These are phyloP conservation scores for Fistulina hepatica DNA, from an alignment of 1,284 basidiomycete species.

Conservation along the genomic window DNA sequence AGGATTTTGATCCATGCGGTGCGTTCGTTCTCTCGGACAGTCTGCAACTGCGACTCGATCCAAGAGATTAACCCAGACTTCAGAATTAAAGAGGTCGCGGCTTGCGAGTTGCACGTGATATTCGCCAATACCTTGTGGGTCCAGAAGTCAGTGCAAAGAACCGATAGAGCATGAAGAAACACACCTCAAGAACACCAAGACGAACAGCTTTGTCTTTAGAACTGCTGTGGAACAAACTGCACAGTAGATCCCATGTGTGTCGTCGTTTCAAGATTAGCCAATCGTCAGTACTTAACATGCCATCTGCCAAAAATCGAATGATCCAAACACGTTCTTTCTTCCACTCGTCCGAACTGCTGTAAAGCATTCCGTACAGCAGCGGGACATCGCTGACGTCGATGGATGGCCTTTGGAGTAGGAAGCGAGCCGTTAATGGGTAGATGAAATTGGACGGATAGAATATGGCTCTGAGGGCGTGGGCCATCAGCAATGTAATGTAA, in stretches of 20 bases:
- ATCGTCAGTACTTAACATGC: conserved; percentile 61
- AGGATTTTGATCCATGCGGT: conserved; percentile 59
- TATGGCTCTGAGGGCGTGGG: conserved; percentile 67
- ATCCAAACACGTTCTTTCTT: conserved; percentile 85
- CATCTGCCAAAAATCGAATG: conserved; percentile 72
- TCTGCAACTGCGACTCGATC: conserved; percentile 58
- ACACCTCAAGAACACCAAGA: conserved; percentile 56
- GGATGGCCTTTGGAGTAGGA: conserved; percentile 74
- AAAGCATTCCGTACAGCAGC: conserved; percentile 78
- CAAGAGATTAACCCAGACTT: conserved; percentile 64
- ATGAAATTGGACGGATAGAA: conserved; percentile 74
- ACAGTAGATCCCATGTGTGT: conserved; percentile 81
- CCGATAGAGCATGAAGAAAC: conserved; percentile 9
- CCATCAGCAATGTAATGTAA: conserved; percentile 70
- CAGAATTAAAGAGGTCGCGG: conserved; percentile 56
- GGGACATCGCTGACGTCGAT: conserved; percentile 74
- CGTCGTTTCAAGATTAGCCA: conserved; percentile 75
- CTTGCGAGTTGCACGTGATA: conserved; percentile 55
- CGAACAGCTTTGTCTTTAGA: conserved; percentile 43
- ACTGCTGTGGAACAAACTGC: conserved; percentile 66
- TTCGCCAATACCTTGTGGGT: conserved; percentile 54
- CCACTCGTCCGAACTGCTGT: conserved; percentile 69
- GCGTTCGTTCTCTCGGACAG: conserved; percentile 27
- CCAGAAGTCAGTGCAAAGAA: conserved; percentile 7
- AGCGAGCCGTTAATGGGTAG: conserved; percentile 71